A percentile compares a stretch with the other conserved stretches of the same genome.
phyloP scores from a whole-genome alignment of 768 basidiomycete species.

The Pulveroboletus sp. region DNA sequence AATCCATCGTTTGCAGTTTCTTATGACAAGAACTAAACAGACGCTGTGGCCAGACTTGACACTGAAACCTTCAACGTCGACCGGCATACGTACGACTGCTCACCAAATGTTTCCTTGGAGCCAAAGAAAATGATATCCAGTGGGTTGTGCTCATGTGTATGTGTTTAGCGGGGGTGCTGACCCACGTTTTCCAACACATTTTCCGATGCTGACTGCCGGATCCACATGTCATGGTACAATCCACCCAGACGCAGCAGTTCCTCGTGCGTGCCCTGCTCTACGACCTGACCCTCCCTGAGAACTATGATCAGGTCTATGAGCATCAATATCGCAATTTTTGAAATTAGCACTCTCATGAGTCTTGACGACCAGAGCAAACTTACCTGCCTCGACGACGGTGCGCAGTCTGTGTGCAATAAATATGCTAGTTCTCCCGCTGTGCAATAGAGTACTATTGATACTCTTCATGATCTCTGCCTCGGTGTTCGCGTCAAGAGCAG shows the following conservation, averaged over 20 bases:
- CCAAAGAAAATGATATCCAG: neutral
- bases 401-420: constrained; percentile 94
- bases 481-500: constrained; percentile 91
- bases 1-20: neutral
- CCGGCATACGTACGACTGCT: neutral
- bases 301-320: constrained; percentile 84
- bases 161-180: constrained; percentile 3
- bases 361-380: constrained; percentile 17
- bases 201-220: constrained; percentile 55
- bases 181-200: constrained; percentile 13
- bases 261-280: constrained; percentile 92
- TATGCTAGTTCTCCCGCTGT: constrained; percentile 83
- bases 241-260: constrained; percentile 69
- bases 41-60: neutral
- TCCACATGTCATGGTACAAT: constrained; percentile 79
- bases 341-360: neutral
- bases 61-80: neutral
- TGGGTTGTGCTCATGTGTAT: neutral
- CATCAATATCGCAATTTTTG: neutral
- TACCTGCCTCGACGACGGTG: constrained; percentile 87
- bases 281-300: constrained; percentile 82
- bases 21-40: neutral
- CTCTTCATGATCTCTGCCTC: constrained; percentile 95
- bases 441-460: constrained; percentile 73
- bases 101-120: neutral